Evolutionary conservation across 148 eudicot genomes (phyloP), one percentile per base, ranked within the genome.

Genomic region (Silene conica): DNA sequence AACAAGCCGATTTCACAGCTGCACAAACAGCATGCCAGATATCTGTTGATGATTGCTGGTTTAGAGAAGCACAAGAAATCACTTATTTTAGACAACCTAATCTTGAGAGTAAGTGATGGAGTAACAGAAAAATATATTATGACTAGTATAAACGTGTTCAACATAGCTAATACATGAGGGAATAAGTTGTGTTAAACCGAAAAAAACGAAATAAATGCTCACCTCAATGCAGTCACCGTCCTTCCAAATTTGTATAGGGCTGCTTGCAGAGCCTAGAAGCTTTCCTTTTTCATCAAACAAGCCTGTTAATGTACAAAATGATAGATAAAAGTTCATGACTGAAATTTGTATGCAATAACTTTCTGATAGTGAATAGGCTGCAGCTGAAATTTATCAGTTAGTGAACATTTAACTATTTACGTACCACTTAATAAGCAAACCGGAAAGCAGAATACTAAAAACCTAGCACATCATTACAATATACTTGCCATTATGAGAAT

Each of bases 41-140:
- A 87, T 96, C 99, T 46, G 99, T 96, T 70, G 99, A 96, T 77
- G 99, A 96, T 96, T 96, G 97, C 99, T 96, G 90, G 72, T 76
- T 73, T 64, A 65, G 55, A 55, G 76, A 34, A 66, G 28, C 9
- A 26, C 62, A 77, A 73, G 38, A 45, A 61, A 68, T 46, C 23
- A 67, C 70, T 15, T 26, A 20, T 48, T 50, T 1, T 14, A 71
- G 21, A 66, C 6, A 48, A 59, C 31, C 21, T 22, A 8, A 10
- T 21, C 13, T 23, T 66, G 54, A 65, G 19, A 1, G 58, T 25
- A 67, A 68, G 34, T 58, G 13, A 52, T n/a, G 19, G 16, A 3
- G 13, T 6, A 0, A 38, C 43, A 6, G 43, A 38, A 38, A 7
- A 63, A 62, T 11, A 76, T 2, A 70, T 70, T 10, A 22, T 15